Evolutionary conservation across 139 green algal genomes (phyloP), one percentile per base, ranked within the genome.

Genomic region (Diplosphaera chodatii): DNA sequence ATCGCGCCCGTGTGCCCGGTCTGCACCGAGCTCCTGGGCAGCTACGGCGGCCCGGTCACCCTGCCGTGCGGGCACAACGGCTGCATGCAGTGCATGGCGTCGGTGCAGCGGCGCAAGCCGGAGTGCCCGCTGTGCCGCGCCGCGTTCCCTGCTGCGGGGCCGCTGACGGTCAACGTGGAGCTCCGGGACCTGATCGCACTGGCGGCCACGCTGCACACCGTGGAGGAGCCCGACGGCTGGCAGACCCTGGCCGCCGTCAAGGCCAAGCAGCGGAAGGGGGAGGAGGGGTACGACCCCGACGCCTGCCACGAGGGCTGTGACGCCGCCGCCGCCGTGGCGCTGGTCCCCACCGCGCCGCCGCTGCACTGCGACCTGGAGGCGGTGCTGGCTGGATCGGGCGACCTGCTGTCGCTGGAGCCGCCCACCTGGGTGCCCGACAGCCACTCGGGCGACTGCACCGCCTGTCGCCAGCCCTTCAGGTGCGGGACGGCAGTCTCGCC

Each of bases 341-440:
- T 79, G 55, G 68, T 79, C 56, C 74, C 74, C 30, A 67, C 63
- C 21, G 74, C 74, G 10, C 74, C 74, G 2, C 74, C 30, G 56
- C 27, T 67, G 25, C 68, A 79, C 30, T 28, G 74, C 32, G 68
- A 69, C 40, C 64, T 79, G 32, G 71, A 55, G 31, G 33, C 63
- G 29, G 68, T 79, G 40, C 55, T 77, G 23, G 63, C 76, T 48
- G 79, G 69, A 3, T 25, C 33, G 27, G 76, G 59, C 2, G 78
- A 85, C 29, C 55, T 92, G 48, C 80, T 95, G 72, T 72, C 72
- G 0, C 71, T 92, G 63, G 81, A 88, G 37, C 87, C 90, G 8
- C 90, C 88, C 15, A 74, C 74, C 25, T 95, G 90, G 90, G 75
- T 91, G 71, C 87, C 88, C 23, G 90, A 95, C 81, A 88, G 76